A percentile compares a stretch with the other conserved stretches of the same genome.
Conservation (phyloP, 176 grass and related monocot species). For the Saccharum officinarum region DNA sequence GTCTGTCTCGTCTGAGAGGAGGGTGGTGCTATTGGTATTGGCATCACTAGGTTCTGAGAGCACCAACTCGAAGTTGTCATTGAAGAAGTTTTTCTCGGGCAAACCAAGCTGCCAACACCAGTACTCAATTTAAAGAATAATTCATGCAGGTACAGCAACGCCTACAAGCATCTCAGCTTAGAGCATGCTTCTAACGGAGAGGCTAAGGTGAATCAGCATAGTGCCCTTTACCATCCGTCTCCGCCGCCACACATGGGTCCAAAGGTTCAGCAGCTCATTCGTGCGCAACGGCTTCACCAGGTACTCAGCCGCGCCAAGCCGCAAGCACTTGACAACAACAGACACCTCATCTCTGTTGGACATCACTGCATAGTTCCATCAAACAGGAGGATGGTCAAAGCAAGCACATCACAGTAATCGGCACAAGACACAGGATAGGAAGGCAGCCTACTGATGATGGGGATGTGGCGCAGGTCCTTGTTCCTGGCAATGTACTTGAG, state of each 20-base stretch:
- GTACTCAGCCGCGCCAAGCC: slow-evolving; percentile 88
- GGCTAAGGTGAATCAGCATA: slow-evolving; percentile 29
- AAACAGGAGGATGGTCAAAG: slow-evolving; percentile 2
- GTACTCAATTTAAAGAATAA: slow-evolving; percentile 22
- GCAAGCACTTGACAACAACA: slow-evolving; percentile 92
- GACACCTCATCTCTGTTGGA: slow-evolving; percentile 89
- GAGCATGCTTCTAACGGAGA: slow-evolving; percentile 19
- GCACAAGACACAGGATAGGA: neutral
- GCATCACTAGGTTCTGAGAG: slow-evolving; percentile 80
- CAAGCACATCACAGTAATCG: neutral
- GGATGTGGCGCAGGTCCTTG: slow-evolving; percentile 78
- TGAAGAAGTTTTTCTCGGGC: slow-evolving; percentile 85
- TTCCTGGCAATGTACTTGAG: slow-evolving; percentile 95
- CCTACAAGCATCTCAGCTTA: slow-evolving; percentile 25
- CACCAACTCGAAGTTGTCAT: slow-evolving; percentile 61
- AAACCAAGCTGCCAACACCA: slow-evolving; percentile 74
- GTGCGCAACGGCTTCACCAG: slow-evolving; percentile 88
- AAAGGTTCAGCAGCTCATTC: slow-evolving; percentile 91
- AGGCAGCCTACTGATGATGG: slow-evolving; percentile 82
- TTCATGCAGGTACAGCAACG: slow-evolving; percentile 24
- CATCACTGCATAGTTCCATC: slow-evolving; percentile 66
- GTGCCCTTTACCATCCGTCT: slow-evolving; percentile 66
- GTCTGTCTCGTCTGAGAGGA: slow-evolving; percentile 77
- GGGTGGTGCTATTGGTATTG: slow-evolving; percentile 85
- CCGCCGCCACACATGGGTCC: slow-evolving; percentile 94